Percentiles rank a stretch among this genome's conserved stretches.
These are phyloP conservation scores for Talaromyces sp. DNA, from an alignment of 2,329 filamentous ascomycete species.

Conservation along the genomic window DNA sequence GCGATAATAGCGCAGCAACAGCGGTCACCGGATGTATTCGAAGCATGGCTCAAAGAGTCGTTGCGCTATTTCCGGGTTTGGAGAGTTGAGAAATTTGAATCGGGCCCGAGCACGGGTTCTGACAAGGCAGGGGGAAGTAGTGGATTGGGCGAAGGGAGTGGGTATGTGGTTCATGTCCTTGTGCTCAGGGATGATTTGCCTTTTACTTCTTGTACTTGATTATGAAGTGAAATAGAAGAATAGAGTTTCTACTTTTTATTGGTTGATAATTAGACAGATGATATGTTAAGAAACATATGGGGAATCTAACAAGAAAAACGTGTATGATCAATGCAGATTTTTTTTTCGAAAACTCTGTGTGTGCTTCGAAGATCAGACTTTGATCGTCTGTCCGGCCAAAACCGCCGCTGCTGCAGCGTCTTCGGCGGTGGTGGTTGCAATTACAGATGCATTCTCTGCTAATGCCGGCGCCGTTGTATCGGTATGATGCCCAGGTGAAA, in stretches of 20 bases:
- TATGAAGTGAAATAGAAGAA: neutral
- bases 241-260: neutral
- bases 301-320: conserved; percentile 16
- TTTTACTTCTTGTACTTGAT: neutral
- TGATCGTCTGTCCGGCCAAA: conserved; percentile 1
- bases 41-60: conserved; percentile 73
- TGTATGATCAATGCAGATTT: neutral
- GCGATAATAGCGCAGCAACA: conserved; percentile 88
- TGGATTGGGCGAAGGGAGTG: conserved; percentile 61
- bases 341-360: neutral
- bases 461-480: conserved; percentile 17
- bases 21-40: conserved; percentile 78
- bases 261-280: neutral
- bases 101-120: neutral
- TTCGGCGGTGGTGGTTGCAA: neutral
- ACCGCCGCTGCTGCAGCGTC: conserved; percentile 13
- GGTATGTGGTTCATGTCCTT: conserved; percentile 81
- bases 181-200: conserved; percentile 48
- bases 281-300: conserved; percentile 15
- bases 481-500: conserved; percentile 20
- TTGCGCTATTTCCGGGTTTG: conserved; percentile 66
- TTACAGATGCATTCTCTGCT: neutral
- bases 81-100: conserved; percentile 56
- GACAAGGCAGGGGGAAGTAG: conserved; percentile 20
- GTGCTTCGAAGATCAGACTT: conserved; percentile 15